Conservation (phyloP, 1,139 yeast species). For the Zhuliangozyma parablackwelliae region DNA sequence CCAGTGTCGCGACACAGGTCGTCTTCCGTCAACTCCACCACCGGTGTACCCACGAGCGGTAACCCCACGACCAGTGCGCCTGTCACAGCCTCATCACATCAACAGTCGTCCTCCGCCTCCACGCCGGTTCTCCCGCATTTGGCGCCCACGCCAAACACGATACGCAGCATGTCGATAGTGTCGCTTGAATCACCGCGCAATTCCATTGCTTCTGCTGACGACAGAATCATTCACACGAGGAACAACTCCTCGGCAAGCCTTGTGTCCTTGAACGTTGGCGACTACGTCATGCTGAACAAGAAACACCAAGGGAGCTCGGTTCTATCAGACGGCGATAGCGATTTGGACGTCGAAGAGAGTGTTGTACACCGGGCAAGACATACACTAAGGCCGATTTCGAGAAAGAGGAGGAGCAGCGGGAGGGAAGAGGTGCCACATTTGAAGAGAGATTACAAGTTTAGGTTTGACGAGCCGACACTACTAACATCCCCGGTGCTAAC, state of each 20-base stretch:
- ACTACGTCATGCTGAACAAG: constrained; percentile 3
- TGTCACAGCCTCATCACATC: no score
- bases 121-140: constrained; percentile 3
- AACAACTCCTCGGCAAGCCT: constrained; percentile 33
- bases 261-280: constrained; percentile 13
- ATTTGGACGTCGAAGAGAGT: constrained; percentile 8
- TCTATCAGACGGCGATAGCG: constrained; percentile 36
- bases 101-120: neutral
- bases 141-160: constrained; percentile 13
- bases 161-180: constrained; percentile 34
- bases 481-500: constrained; percentile 6
- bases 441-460: constrained; percentile 30
- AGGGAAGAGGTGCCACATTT: constrained; percentile 9
- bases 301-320: constrained; percentile 14
- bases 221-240: constrained; percentile 24
- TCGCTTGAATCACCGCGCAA: constrained; percentile 41
- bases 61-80: no score
- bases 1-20: no score
- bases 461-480: constrained; percentile 17
- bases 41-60: no score
- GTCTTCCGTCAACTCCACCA: no score
- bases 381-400: constrained; percentile 15
- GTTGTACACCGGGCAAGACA: constrained; percentile 10
- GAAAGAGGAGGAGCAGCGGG: constrained; percentile 9
- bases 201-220: constrained; percentile 41